A percentile compares a stretch with the other conserved stretches of the same genome.
These are phyloP conservation scores for Ajuga reptans DNA, from an alignment of 305 asterid species.

Conservation along the genomic window DNA sequence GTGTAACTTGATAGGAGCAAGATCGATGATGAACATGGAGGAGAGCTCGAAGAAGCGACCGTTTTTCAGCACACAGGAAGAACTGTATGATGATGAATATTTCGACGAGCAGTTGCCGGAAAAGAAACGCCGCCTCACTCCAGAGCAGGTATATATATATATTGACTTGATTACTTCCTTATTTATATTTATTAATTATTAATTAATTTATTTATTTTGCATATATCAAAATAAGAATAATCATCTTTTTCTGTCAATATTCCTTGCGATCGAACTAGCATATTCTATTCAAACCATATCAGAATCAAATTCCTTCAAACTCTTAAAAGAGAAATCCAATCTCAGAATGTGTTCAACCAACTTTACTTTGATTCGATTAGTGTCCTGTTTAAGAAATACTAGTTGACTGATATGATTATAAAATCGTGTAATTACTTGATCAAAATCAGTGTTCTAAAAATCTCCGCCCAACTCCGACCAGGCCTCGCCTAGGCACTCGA, in stretches of 20 bases:
- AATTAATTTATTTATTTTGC: neutral
- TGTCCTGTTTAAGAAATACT: neutral
- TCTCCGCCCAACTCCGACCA: no score
- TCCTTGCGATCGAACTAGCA: slow-evolving; percentile 12
- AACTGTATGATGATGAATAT: slow-evolving; percentile 74
- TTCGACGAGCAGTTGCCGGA: slow-evolving; percentile 87
- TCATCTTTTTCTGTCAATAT: neutral
- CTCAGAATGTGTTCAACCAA: neutral
- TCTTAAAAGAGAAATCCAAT: neutral
- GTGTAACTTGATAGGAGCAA: slow-evolving; percentile 35
- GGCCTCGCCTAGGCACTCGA: no score
- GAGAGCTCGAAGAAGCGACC: slow-evolving; percentile 65
- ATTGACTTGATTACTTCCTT: neutral
- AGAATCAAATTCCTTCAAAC: slow-evolving; percentile 23
- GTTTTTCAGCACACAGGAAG: slow-evolving; percentile 65
- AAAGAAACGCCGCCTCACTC: slow-evolving; percentile 89
- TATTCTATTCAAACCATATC: slow-evolving; percentile 13
- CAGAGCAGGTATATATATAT: slow-evolving; percentile 58
- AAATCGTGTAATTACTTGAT: no score
- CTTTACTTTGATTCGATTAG: neutral
- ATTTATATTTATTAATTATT: neutral
- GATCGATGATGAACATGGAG: slow-evolving; percentile 61
- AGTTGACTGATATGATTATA: no score
- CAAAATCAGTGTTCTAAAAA: no score
- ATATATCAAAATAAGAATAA: neutral